These are phyloP conservation scores for Heterobasidion occidentale DNA, from an alignment of 1,284 basidiomycete species.

Conservation along the genomic window DNA sequence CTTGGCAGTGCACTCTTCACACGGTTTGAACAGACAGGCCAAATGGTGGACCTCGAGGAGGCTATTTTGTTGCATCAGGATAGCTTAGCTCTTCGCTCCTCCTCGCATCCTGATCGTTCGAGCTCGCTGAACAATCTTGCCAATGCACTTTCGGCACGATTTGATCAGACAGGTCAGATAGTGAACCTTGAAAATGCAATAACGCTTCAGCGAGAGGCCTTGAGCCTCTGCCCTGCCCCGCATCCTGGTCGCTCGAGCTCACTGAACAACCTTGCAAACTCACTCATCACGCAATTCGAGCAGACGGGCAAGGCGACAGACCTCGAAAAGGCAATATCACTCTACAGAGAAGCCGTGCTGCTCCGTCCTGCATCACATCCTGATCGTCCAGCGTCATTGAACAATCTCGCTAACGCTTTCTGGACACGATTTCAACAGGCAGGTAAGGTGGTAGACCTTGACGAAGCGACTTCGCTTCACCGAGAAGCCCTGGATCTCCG, in stretches of 20 bases:
- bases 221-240: neutral
- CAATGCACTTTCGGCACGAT: conserved; percentile 2
- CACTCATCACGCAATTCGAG: neutral
- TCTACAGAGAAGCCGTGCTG: neutral
- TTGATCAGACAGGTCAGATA: neutral
- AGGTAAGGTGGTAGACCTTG: conserved; percentile 19
- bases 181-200: neutral
- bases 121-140: conserved; percentile 2
- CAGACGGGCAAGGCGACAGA: neutral
- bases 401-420: conserved; percentile 23
- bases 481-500: conserved; percentile 15
- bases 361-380: neutral
- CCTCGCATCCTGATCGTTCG: conserved; percentile 12
- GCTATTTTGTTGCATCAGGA: conserved; percentile 9
- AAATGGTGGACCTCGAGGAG: neutral
- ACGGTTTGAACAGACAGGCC: neutral
- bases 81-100: conserved; percentile 14
- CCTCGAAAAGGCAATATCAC: neutral
- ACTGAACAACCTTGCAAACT: neutral
- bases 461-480: conserved; percentile 21
- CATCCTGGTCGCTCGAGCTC: neutral
- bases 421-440: conserved; percentile 18
- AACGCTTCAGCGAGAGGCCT: neutral
- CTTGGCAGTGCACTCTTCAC: neutral
- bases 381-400: conserved; percentile 12